Base-by-base conservation (phyloP, 768 basidiomycete species). In the Naematelia aurantialba region DNA sequence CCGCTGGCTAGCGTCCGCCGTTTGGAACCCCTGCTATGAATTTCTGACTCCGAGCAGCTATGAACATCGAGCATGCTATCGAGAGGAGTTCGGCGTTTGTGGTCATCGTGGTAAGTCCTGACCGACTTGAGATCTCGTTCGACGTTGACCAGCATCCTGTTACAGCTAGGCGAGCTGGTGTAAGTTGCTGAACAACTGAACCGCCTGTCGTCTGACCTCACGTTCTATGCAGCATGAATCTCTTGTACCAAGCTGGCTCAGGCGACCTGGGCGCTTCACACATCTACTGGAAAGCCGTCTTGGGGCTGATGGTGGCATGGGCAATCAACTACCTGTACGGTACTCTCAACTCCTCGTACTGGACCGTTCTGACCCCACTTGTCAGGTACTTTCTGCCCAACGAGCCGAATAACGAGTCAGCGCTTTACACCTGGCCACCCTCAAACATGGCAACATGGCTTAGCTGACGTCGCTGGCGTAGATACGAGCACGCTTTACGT, bases 61-160 rank as follows among this genome's bases (percentile, higher is more conserved):
- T 76, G 55, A 77, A 78, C 50, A 76, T 77, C 39, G 77, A 78
- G 56, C 77, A 78, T 62, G 69, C 69, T 26, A 67, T 77, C 25
- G 77, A 78, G 44, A 56, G 77, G 14, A 67, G 65, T 17, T 70
- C 67, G 2, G 76, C 77, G 4, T 78, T 78, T 45, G 72, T 78
- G n/a, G 70, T 70, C 51, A 66, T 78, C 42, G 70, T 75, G 3
- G 61, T 75, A 30, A 39, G 62, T 63, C 4, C 29, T n/a, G 3
- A 19, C 31, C 8, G 8, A 39, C 17, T 39, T 39, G 34, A 5
- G 55, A 25, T 47, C 46, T 25, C 27, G 4, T 25, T 26, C 48
- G 22, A 25, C 19, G 5, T 26, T 12, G 22, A 22, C 5, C 14
- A 4, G 48, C 48, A 21, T n/a, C 22, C 48, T 8, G 12, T 31